Percentiles rank a stretch among this genome's conserved stretches.
Evolutionary conservation across 768 basidiomycete species (phyloP).

Genomic region (Coprinellus micaceus): DNA sequence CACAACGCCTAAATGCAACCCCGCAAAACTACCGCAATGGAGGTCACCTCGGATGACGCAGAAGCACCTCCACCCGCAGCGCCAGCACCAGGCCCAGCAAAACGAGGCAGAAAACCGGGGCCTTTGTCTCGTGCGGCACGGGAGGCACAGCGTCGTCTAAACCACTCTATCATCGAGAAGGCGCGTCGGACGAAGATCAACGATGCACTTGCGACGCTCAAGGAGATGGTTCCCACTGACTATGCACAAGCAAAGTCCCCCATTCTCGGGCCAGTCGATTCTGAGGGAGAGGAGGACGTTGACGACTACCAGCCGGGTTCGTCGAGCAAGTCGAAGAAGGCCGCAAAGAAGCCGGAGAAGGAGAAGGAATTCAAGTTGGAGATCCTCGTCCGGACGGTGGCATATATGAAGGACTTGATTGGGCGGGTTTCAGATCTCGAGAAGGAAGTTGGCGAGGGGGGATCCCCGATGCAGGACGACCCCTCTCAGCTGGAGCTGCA

Average conservation of each 20-base stretch:
- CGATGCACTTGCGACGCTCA: slow-evolving; percentile 75
- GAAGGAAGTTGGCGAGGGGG: slow-evolving; percentile 11
- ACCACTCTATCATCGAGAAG: slow-evolving; percentile 94
- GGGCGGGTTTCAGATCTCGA: slow-evolving; percentile 45
- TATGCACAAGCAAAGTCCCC: slow-evolving; percentile 30
- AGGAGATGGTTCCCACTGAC: slow-evolving; percentile 69
- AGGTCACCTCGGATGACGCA: slow-evolving; percentile 6
- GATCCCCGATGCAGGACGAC: background rate
- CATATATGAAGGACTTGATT: slow-evolving; percentile 71
- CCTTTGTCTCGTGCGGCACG: slow-evolving; percentile 71
- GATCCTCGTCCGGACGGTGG: slow-evolving; percentile 79
- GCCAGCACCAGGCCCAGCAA: slow-evolving; percentile 30
- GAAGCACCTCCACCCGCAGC: slow-evolving; percentile 8
- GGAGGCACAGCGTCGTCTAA: slow-evolving; percentile 85
- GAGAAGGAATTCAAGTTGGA: slow-evolving; percentile 93
- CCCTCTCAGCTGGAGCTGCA: background rate
- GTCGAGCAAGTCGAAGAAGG: slow-evolving; percentile 28
- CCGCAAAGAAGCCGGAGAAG: slow-evolving; percentile 50
- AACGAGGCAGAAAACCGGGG: slow-evolving; percentile 73
- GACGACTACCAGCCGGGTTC: slow-evolving; percentile 34
- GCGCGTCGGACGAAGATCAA: slow-evolving; percentile 95
- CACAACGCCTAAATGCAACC: background rate
- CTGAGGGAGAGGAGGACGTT: slow-evolving; percentile 37
- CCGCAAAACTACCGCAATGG: background rate
- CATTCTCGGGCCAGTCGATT: slow-evolving; percentile 22